phyloP scores from a whole-genome alignment of 768 basidiomycete species.

The Boletus tomentosulus region DNA sequence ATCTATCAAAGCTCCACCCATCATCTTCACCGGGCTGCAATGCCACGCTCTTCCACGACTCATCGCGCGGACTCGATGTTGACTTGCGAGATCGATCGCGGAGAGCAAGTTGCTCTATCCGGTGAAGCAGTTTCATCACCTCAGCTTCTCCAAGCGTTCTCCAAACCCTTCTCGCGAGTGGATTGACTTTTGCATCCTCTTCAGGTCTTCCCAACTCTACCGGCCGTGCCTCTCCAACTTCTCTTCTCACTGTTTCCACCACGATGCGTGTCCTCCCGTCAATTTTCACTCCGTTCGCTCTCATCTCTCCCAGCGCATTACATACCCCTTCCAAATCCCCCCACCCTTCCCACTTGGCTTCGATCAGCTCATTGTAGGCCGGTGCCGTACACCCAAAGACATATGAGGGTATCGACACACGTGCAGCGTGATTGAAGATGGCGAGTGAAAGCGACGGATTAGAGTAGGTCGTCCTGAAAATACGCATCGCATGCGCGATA shows the following conservation, averaged over 20 bases:
- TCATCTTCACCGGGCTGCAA: conserved; percentile 31
- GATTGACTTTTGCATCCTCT: conserved; percentile 35
- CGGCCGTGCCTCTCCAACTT: conserved; percentile 53
- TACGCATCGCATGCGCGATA: conserved; percentile 71
- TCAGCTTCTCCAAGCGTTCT: conserved; percentile 43
- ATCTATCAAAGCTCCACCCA: conserved; percentile 49
- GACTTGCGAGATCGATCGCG: conserved; percentile 20
- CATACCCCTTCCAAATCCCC: conserved; percentile 76
- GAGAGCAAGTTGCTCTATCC: conserved; percentile 45
- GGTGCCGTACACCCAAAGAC: conserved; percentile 86
- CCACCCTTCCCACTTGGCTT: conserved; percentile 81
- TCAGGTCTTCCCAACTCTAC: conserved; percentile 29
- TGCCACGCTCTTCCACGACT: conserved; percentile 43
- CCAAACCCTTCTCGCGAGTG: conserved; percentile 38
- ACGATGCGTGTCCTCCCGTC: conserved; percentile 59
- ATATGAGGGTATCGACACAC: conserved; percentile 73
- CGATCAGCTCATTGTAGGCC: conserved; percentile 84
- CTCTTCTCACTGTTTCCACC: conserved; percentile 58
- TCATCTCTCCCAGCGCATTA: conserved; percentile 77
- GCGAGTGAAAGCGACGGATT: conserved; percentile 80
- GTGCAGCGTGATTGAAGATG: conserved; percentile 76
- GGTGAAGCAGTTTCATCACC: conserved; percentile 46
- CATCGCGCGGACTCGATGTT: conserved; percentile 11
- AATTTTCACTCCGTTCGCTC: conserved; percentile 65
- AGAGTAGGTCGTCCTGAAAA: conserved; percentile 71